A percentile compares a stretch with the other conserved stretches of the same genome.
phyloP scores from a whole-genome alignment of 352 stramenopile genomes.

The Stephanocyclus meneghinianus region DNA sequence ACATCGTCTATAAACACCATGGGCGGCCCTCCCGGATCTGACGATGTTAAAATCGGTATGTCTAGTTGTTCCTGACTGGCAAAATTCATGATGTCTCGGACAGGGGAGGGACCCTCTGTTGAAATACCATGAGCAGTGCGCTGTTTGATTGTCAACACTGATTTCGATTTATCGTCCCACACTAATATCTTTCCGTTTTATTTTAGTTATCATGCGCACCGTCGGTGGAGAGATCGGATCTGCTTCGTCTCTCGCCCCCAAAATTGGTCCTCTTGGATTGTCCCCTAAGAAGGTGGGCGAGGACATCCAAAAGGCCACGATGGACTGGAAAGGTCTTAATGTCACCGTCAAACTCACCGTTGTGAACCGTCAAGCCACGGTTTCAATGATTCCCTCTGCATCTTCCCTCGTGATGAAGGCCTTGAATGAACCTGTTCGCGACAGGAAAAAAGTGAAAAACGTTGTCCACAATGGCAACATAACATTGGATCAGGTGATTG shows the following conservation, averaged over 20 bases:
- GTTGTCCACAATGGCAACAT: slow-evolving; percentile 99
- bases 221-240: slow-evolving; percentile 98
- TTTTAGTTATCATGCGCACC: slow-evolving; percentile 94
- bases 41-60: slow-evolving; percentile 84
- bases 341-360: slow-evolving; percentile 99
- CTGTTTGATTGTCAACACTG: not conserved
- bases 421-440: slow-evolving; percentile 97
- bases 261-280: slow-evolving; percentile 99
- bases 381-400: slow-evolving; percentile 95
- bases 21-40: slow-evolving; percentile 78
- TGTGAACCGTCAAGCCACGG: slow-evolving; percentile 95
- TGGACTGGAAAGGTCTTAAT: slow-evolving; percentile 99
- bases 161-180: not conserved
- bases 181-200: not conserved
- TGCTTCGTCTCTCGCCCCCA: slow-evolving; percentile 97
- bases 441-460: slow-evolving; percentile 99
- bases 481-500: slow-evolving; percentile 98
- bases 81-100: not conserved
- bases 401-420: slow-evolving; percentile 99
- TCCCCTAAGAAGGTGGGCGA: slow-evolving; percentile 99
- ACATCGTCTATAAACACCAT: slow-evolving; percentile 87
- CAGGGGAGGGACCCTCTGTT: not conserved
- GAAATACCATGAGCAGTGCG: not conserved
- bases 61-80: not conserved
- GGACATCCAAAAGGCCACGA: slow-evolving; percentile 99